Base-by-base conservation (phyloP, 1,284 basidiomycete genomes). In the Pyrrhoderma lamaoense region DNA sequence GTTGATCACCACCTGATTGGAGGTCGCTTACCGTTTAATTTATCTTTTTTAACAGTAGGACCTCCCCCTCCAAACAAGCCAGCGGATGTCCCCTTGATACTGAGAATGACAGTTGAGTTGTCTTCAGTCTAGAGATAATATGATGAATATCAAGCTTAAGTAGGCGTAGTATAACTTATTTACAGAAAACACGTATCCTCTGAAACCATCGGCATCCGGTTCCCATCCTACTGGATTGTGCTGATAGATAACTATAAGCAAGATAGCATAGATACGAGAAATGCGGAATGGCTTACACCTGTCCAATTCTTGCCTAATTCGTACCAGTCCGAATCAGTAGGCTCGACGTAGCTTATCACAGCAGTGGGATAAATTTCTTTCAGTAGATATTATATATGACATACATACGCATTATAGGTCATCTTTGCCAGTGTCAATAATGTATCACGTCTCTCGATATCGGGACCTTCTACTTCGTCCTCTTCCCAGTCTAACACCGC, bases 21-120 rank as follows among this genome's bases (percentile, higher is more conserved):
- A n/a, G n/a, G n/a, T n/a, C n/a, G n/a, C 49, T 4, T 14, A 47
- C 50, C 50, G 18, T 49, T 98, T 47, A 88, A 66, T 69, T 91
- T 96, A 72, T 98, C 94, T 61, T 94, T 94, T 70, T 82, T 85
- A 1, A 79, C 75, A 11, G 95, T 98, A 13, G 90, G 85, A 0
- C 91, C 92, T 0, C 88, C 88, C 3, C 82, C 79, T 3, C 90
- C 88, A 43, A 95, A 76, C 14, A 89, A 57, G 3, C 80, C 81
- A 0, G 90, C 80, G 8, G 90, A 91, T 1, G 94, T 98, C 37
- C 95, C 95, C 69, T 99, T 99, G 73, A 98, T 88, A 11, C 92
- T 82, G 13, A 98, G 75, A 9, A 97, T 79, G 42, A 98, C 78
- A 0, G 91, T 95, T 31, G 77, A 76, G 63, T 97, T 96, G 63